Evolutionary conservation across 208 protist species (phyloP), one percentile per base, ranked within the genome.

Genomic region (Wallacemonas sp.): DNA sequence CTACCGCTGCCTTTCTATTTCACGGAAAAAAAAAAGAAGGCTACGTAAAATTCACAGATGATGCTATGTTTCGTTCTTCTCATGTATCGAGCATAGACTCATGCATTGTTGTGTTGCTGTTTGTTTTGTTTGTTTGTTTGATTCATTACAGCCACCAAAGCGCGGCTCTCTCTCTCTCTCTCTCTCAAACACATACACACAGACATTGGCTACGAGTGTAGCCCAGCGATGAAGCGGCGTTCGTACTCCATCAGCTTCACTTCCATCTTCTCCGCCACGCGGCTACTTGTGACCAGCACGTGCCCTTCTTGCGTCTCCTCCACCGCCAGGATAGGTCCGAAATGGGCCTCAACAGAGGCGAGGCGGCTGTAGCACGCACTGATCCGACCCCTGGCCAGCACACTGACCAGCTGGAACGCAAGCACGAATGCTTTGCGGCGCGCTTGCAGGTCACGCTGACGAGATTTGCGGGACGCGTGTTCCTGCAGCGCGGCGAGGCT

Each of bases 221-320:
- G 28, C 4, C 34, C 51, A 21, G 51, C 51, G n/a, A 58, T 58
- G 51, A 58, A 58, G 51, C 51, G 51, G 9, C 51, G 2, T n/a
- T 39, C 51, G 28, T 58, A 58, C 51, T 58, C 51, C n/a, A 58
- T 12, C 51, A 58, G 21, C 51, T 58, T 58, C 51, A 19, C 51
- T 19, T 58, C 51, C 51, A 58, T 58, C 51, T 38, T 58, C 51
- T 58, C 51, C 14, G 51, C 51, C 9, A 39, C 19, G 4, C 41
- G 51, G 17, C 34, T 39, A 19, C 51, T 41, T 3, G 51, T 58
- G 12, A 58, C 15, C 3, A 58, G 15, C 8, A 31, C 17, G 30
- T 58, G 33, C 51, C 34, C 17, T 14, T 22, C 31, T 2, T 26
- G n/a, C 3, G 8, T 31, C 2, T 58, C 51, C 31, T 58, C 51